Conservation (phyloP, 108 stramenopile genomes). For the Stephanodiscus minutulus region DNA sequence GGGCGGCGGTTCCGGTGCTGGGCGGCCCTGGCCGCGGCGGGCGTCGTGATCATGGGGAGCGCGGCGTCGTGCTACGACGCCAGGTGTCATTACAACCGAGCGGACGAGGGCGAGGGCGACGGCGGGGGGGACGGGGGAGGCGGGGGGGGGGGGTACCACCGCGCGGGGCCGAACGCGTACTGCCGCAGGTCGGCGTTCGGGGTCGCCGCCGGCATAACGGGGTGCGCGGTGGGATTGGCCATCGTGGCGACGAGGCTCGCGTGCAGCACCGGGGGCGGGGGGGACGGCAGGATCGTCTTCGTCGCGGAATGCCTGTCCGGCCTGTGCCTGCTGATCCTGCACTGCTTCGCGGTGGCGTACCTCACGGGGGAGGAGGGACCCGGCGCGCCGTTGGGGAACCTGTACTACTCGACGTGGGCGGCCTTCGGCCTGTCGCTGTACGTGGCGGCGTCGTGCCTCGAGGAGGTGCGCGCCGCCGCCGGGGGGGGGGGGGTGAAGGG, state of each 20-base stretch:
- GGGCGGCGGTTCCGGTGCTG: conserved; percentile 66
- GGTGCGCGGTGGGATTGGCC: conserved; percentile 53
- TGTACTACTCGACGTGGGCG: conserved; percentile 83
- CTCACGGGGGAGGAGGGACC: conserved; percentile 71
- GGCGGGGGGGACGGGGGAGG: too few relatives aligned
- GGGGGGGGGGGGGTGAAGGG: not conserved
- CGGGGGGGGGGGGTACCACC: too few relatives aligned
- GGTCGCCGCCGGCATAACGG: conserved; percentile 67
- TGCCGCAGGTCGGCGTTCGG: conserved; percentile 80
- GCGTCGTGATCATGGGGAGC: conserved; percentile 79
- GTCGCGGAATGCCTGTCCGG: conserved; percentile 28
- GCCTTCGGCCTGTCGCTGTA: conserved; percentile 48
- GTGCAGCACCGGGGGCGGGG: conserved; percentile 49
- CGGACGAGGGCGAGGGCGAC: not conserved
- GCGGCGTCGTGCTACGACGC: conserved; percentile 68
- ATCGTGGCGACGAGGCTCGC: conserved; percentile 73
- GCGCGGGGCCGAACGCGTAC: conserved; percentile 19
- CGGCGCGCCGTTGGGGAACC: conserved; percentile 73
- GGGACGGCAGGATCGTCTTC: conserved; percentile 29
- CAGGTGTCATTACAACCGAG: conserved; percentile 35
- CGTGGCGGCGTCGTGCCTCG: conserved; percentile 41
- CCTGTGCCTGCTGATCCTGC: conserved; percentile 19
- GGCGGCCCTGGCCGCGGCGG: conserved; percentile 63
- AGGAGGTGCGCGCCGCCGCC: conserved; percentile 35
- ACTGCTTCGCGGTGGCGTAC: conserved; percentile 53